Conservation (phyloP, 495 filamentous ascomycete species). For the Friedmanniomyces simplex region DNA sequence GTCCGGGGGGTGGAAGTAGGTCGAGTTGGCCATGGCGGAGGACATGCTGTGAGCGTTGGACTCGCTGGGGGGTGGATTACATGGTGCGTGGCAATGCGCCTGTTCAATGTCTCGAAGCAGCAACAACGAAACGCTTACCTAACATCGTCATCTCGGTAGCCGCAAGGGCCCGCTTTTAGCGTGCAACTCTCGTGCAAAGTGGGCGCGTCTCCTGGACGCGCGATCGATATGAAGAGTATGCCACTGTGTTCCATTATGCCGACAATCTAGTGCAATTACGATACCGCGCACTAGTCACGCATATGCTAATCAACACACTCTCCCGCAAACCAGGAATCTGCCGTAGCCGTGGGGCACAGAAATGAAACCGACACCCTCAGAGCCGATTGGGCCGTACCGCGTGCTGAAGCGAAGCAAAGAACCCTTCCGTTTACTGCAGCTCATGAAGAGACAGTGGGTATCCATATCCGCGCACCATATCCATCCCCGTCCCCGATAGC, state of each 20-base stretch:
- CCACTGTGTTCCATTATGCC: neutral
- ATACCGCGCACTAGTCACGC: neutral
- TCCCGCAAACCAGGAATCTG: neutral
- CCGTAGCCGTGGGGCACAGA: neutral
- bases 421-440: neutral
- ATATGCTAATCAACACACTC: neutral
- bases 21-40: constrained; percentile 2
- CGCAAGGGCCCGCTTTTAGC: neutral
- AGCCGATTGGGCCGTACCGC: neutral
- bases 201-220: neutral
- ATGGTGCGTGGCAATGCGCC: neutral
- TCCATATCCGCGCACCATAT: neutral
- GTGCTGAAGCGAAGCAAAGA: constrained; percentile 1
- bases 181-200: neutral
- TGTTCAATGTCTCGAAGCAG: neutral
- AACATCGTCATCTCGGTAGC: neutral
- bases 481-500: neutral
- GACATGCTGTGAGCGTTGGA: constrained; percentile 3
- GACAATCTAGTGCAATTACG: neutral
- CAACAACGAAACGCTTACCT: neutral
- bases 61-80: neutral
- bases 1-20: constrained; percentile 8
- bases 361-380: neutral
- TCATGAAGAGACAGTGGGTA: constrained; percentile 2
- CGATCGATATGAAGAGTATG: neutral